phyloP scores from a whole-genome alignment of 2,329 filamentous ascomycete genomes.

The Phyllosticta citribraziliensis region DNA sequence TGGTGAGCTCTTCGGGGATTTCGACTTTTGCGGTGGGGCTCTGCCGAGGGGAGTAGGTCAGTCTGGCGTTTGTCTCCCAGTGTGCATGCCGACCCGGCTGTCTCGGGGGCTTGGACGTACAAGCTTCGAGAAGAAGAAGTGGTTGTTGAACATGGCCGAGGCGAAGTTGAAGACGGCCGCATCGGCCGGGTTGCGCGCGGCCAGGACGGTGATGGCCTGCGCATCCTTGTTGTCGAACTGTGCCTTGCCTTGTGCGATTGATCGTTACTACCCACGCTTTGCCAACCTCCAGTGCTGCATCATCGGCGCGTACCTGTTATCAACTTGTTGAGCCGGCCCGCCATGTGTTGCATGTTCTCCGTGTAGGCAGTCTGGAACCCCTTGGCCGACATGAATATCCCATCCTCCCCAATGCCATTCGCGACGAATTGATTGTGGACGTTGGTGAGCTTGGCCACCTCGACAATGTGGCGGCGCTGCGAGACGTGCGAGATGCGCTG shows the following conservation, averaged over 20 bases:
- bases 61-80: not conserved
- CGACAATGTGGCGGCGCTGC: constrained; percentile 28
- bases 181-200: constrained; percentile 66
- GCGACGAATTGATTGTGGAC: constrained; percentile 36
- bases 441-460: constrained; percentile 30
- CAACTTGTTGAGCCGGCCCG: constrained; percentile 66
- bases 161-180: constrained; percentile 91
- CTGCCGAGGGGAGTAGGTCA: constrained; percentile 10
- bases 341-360: constrained; percentile 65
- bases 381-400: constrained; percentile 52
- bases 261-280: constrained; percentile 3
- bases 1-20: constrained; percentile 48
- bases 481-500: not conserved
- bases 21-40: constrained; percentile 15
- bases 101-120: constrained; percentile 14
- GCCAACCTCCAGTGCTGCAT: not conserved
- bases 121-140: constrained; percentile 65
- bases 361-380: constrained; percentile 72
- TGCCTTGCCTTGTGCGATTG: constrained; percentile 39
- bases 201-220: constrained; percentile 61
- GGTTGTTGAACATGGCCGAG: constrained; percentile 90
- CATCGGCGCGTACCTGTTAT: constrained; percentile 52
- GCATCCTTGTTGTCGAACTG: constrained; percentile 50
- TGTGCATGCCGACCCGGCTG: constrained; percentile 9
- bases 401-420: constrained; percentile 49